Conservation (phyloP, 1,139 yeast species). For the Kodamaea fungicola region DNA sequence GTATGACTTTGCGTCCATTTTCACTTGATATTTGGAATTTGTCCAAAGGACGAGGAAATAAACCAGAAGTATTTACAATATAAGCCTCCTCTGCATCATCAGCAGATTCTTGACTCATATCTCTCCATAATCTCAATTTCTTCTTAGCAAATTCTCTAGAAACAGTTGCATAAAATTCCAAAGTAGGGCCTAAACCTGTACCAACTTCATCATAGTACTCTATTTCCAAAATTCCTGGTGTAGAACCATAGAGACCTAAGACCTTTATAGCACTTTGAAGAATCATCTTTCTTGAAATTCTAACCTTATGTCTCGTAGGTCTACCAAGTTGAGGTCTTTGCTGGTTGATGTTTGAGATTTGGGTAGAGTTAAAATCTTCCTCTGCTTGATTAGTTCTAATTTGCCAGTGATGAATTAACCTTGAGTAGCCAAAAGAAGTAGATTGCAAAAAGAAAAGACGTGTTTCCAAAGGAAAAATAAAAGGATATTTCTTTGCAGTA, state of each 20-base stretch:
- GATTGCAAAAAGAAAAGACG: slow-evolving; percentile 77
- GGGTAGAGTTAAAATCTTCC: slow-evolving; percentile 17
- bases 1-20: slow-evolving; percentile 44
- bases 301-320: slow-evolving; percentile 74
- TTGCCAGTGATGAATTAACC: slow-evolving; percentile 81
- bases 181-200: slow-evolving; percentile 92
- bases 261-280: slow-evolving; percentile 80
- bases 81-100: slow-evolving; percentile 30
- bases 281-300: slow-evolving; percentile 68
- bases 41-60: slow-evolving; percentile 72
- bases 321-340: slow-evolving; percentile 60
- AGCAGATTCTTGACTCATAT: slow-evolving; percentile 24
- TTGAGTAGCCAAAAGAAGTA: slow-evolving; percentile 88
- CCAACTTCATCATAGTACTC: slow-evolving; percentile 94
- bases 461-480: slow-evolving; percentile 80
- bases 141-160: slow-evolving; percentile 68
- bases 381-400: slow-evolving; percentile 44
- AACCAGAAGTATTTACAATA: slow-evolving; percentile 46
- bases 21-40: slow-evolving; percentile 23
- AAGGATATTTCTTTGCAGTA: slow-evolving; percentile 71
- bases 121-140: slow-evolving; percentile 69
- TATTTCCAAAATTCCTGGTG: slow-evolving; percentile 80
- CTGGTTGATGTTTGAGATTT: slow-evolving; percentile 10
- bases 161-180: slow-evolving; percentile 84
- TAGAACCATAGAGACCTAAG: slow-evolving; percentile 70